phyloP scores from a whole-genome alignment of 2,329 filamentous ascomycete genomes.

The Fusarium beomiforme region DNA sequence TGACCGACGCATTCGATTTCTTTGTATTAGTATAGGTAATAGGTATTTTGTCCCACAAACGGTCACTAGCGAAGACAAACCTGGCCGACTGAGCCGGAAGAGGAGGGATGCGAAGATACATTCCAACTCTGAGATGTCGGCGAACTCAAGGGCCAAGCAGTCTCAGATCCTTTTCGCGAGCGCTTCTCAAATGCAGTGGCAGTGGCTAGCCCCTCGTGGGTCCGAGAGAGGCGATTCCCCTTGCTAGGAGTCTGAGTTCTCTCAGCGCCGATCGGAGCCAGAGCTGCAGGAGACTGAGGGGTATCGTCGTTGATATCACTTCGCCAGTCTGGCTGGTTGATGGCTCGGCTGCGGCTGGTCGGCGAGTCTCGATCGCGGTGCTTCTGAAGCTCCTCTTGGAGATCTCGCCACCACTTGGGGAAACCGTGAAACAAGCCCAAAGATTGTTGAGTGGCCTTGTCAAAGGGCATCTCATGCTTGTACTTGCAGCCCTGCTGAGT shows the following conservation, averaged over 20 bases:
- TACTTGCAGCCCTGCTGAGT: conserved; percentile 87
- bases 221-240: conserved; percentile 1
- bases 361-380: conserved; percentile 13
- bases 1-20: not conserved
- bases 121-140: conserved; percentile 19
- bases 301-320: conserved; percentile 14
- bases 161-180: conserved; percentile 43
- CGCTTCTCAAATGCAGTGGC: conserved; percentile 45
- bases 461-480: conserved; percentile 88
- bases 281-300: not conserved
- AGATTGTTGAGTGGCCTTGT: conserved; percentile 70
- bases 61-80: conserved; percentile 5
- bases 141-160: conserved; percentile 15
- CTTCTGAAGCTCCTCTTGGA: conserved; percentile 57
- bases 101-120: conserved; percentile 22
- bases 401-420: conserved; percentile 69
- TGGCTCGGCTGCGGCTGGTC: not conserved
- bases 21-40: conserved; percentile 1
- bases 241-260: conserved; percentile 13
- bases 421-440: conserved; percentile 76
- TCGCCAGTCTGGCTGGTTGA: conserved; percentile 23
- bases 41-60: not conserved
- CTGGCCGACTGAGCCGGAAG: conserved; percentile 12
- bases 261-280: conserved; percentile 32
- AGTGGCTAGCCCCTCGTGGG: conserved; percentile 43